Percentiles rank a stretch among this genome's conserved stretches.
phyloP scores from a whole-genome alignment of 164 flowering plant genomes.

The Vitis rotundifolia region DNA sequence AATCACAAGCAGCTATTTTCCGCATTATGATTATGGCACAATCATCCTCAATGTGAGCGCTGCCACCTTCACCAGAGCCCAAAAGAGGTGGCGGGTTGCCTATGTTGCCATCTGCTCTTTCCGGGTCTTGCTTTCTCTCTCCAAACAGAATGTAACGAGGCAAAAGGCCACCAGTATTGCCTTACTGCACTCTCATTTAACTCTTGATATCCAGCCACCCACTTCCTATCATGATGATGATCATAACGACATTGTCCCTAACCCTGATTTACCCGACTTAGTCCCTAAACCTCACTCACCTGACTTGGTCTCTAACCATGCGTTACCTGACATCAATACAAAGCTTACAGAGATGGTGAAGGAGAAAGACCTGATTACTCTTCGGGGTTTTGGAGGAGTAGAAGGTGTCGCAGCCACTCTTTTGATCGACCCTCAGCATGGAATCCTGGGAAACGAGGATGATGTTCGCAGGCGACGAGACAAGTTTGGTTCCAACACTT shows the following conservation, averaged over 20 bases:
- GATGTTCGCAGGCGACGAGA: slow-evolving; percentile 26
- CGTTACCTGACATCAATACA: neutral
- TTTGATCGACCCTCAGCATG: slow-evolving; percentile 33
- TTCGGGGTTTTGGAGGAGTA: slow-evolving; percentile 39
- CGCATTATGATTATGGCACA: slow-evolving; percentile 12
- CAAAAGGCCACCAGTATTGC: neutral
- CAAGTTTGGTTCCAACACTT: slow-evolving; percentile 52
- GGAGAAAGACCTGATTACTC: slow-evolving; percentile 26
- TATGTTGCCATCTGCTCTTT: slow-evolving; percentile 29
- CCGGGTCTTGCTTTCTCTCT: slow-evolving; percentile 33
- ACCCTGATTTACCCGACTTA: slow-evolving; percentile 7
- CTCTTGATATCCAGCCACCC: slow-evolving; percentile 15
- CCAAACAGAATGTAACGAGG: slow-evolving; percentile 15
- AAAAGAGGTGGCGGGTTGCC: slow-evolving; percentile 43
- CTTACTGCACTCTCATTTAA: neutral
- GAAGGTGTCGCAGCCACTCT: slow-evolving; percentile 37
- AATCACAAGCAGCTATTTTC: neutral
- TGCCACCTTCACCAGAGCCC: slow-evolving; percentile 26
- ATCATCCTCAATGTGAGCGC: slow-evolving; percentile 20
- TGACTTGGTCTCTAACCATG: too few species aligned
- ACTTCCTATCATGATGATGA: neutral
- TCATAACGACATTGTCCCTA: neutral
- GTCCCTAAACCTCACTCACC: too few species aligned
- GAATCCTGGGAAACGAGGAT: slow-evolving; percentile 35
- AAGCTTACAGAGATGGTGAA: slow-evolving; percentile 35